Percentiles rank a stretch among this genome's conserved stretches.
These are phyloP conservation scores for Nasturtium officinale DNA, from an alignment of 345 rosid genomes.

Conservation along the genomic window DNA sequence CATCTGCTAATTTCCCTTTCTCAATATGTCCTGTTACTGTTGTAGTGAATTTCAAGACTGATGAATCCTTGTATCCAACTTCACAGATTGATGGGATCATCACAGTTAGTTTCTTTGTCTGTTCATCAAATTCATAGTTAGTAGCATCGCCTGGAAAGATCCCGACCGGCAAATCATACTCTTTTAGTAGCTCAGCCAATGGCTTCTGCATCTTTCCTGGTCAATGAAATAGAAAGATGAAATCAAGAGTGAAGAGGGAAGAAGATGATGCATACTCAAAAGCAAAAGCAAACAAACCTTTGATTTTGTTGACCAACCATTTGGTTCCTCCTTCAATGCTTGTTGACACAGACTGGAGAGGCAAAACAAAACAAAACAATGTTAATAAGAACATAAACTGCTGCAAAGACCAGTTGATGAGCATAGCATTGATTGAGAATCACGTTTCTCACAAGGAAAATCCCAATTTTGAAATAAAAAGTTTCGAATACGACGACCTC, in stretches of 20 bases:
- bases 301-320: constrained; percentile 91
- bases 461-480: too few relatives aligned
- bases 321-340: constrained; percentile 92
- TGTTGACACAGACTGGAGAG: constrained; percentile 71
- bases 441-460: too few relatives aligned
- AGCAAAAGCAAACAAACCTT: constrained; percentile 51
- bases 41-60: constrained; percentile 74
- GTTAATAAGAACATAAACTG: background rate
- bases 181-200: constrained; percentile 79
- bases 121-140: constrained; percentile 87
- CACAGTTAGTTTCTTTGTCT: constrained; percentile 76
- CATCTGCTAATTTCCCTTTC: constrained; percentile 76
- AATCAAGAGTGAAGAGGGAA: background rate
- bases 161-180: constrained; percentile 74
- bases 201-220: constrained; percentile 97
- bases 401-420: too few relatives aligned
- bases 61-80: constrained; percentile 90
- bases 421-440: too few relatives aligned
- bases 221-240: background rate
- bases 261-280: background rate
- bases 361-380: background rate
- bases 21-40: constrained; percentile 66
- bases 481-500: too few relatives aligned
- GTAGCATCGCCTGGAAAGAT: constrained; percentile 95
- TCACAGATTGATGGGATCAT: constrained; percentile 82